Evolutionary conservation across 495 filamentous ascomycete species (phyloP).

Genomic region (Podospora pseudoanserina): DNA sequence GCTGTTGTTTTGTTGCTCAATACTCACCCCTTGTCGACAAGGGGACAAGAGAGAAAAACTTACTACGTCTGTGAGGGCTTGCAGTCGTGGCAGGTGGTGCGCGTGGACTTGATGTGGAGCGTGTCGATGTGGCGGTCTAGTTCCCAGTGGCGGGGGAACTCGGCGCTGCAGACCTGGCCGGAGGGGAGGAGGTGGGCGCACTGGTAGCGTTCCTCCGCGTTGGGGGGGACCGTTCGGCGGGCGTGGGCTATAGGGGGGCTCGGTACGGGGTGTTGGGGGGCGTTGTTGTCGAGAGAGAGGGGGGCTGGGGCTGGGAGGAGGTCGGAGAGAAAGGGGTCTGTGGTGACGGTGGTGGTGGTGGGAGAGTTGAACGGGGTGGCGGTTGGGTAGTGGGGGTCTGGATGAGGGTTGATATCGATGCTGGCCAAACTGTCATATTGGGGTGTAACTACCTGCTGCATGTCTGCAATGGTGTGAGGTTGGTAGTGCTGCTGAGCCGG

Average conservation of each 20-base stretch:
- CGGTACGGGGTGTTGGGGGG: background rate
- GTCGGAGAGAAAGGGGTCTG: background rate
- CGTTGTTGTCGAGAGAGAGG: background rate
- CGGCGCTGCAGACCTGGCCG: background rate
- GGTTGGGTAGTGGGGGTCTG: background rate
- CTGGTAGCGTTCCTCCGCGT: background rate
- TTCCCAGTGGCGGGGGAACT: background rate
- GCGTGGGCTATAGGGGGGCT: background rate
- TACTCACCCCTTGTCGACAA: background rate
- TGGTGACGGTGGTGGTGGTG: background rate
- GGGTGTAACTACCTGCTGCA: background rate
- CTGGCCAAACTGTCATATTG: background rate
- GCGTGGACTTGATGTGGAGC: background rate
- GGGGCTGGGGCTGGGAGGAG: background rate
- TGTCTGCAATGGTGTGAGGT: background rate
- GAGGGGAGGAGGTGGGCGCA: background rate
- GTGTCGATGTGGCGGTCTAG: background rate
- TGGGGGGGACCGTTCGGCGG: too few species aligned
- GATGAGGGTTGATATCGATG: background rate
- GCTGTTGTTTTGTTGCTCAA: background rate
- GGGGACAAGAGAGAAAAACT: background rate
- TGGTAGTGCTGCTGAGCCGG: background rate
- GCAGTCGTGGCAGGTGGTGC: background rate
- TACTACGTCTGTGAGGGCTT: background rate
- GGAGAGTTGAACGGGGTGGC: background rate